Base-by-base conservation (phyloP, 2,329 filamentous ascomycete species). In the Fonsecaea pugnacius region DNA sequence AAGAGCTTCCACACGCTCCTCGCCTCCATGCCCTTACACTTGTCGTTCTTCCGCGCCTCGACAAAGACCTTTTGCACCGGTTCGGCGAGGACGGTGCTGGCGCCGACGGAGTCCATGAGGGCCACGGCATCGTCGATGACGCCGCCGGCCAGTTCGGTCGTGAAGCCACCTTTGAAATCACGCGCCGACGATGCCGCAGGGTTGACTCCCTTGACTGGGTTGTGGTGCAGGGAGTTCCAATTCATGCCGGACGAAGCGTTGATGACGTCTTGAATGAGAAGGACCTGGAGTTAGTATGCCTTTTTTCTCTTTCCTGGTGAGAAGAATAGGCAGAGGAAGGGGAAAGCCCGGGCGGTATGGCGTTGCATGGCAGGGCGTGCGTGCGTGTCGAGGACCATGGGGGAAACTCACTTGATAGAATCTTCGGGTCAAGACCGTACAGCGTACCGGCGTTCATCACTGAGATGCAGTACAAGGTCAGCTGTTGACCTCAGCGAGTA, bases 101-200 rank as follows among this genome's bases (percentile, higher is more conserved):
- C 57, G 3, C 46, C 43, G 8, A 59, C 57, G 32, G 43, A 51
- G 16, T 51, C 18, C 57, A 59, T 59, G n/a, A 59, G 33, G 2
- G 57, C 38, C 32, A 59, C 57, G 2, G 57, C 57, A 33, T 59
- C 57, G 10, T 59, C 57, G 35, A 59, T 59, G 32, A 59, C 57
- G n/a, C 57, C 57, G 12, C 57, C 57, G 30, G 57, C 57, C 10
- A 59, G 30, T 43, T 59, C 57, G 12, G 57, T 59, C 21, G 57
- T 59, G 57, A 59, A 59, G 32, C 57, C 57, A 3, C 57, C 57
- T 14, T 59, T 59, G 43, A 59, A 59, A 32, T 59, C 57, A 10
- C 57, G 57, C 1, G 57, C 57, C 18, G 57, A 59, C 7, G 57
- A 59, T 14, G 57, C 57, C 6, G 30, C 7, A 3, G 57, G 57